These are phyloP conservation scores for Fusarium haematococcum DNA, from an alignment of 2,329 filamentous ascomycete species.

Conservation along the genomic window DNA sequence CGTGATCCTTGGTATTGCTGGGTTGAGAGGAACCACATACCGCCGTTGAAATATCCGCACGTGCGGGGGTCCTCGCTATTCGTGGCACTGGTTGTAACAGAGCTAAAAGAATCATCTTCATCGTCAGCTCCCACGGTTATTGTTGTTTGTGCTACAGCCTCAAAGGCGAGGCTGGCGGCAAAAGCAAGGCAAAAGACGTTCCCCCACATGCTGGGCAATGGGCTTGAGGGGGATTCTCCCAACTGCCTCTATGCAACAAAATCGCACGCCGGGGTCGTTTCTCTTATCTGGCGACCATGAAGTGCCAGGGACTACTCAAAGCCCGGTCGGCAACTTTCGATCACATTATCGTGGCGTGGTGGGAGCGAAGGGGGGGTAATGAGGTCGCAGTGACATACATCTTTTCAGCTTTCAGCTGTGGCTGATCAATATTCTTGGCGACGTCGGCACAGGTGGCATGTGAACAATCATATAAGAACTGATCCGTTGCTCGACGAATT, in stretches of 20 bases:
- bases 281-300: background rate
- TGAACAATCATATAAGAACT: background rate
- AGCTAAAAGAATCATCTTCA: background rate
- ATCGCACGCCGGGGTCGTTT: background rate
- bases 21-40: background rate
- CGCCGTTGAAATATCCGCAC: constrained; percentile 14
- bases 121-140: background rate
- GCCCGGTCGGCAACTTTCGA: background rate
- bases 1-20: background rate
- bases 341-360: background rate
- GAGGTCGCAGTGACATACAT: background rate
- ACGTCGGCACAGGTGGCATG: background rate
- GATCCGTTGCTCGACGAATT: background rate
- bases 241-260: background rate
- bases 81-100: background rate
- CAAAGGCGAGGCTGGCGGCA: background rate
- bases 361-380: background rate
- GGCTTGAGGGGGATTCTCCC: background rate
- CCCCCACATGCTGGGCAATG: background rate
- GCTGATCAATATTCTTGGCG: background rate
- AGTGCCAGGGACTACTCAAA: background rate
- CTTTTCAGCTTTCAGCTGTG: background rate
- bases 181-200: background rate
- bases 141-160: background rate
- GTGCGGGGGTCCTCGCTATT: background rate